Evolutionary conservation across 2,329 filamentous ascomycete genomes (phyloP), one percentile per base, ranked within the genome.

Genomic region (Fusarium verrucosum): DNA sequence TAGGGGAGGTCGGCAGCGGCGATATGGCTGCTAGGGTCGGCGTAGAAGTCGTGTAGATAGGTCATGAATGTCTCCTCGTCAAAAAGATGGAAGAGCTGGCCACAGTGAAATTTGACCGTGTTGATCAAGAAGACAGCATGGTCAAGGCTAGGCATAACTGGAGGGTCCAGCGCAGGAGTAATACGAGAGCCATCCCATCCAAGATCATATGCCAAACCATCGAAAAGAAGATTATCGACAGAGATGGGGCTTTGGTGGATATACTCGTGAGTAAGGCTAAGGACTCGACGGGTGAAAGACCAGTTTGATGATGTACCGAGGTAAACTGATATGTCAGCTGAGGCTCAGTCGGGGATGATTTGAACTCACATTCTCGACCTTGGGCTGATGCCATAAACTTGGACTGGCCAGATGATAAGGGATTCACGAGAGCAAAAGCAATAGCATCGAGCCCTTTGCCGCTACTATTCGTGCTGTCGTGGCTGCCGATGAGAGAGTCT

Each of bases 271-370:
- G 79, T 78, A 47, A 84, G 76, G 23, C 75, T 78, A n/a, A 86
- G 73, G 3, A 85, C 77, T 17, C 80, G 78, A 9, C 83, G 75
- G 23, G 79, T 79, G 45, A 85, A 86, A 0, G 83, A 82, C 84
- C 84, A 86, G 42, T 84, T 86, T 2, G 84, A 86, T 0, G 83
- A 85, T 3, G 82, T 82, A 2, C 83, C 83, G 10, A 86, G 75
- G 55, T 85, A 85, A 51, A 78, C 82, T 84, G 19, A 0, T 4
- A n/a, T 10, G 40, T 70, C 4, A 69, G 54, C 20, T 10, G 5
- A 10, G 6, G 2, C 7, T 11, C 1, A 2, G 0, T 2, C 4
- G 4, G 3, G 11, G 2, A 14, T 9, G 9, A 17, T 16, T 13
- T 3, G 7, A 5, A 14, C 80, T 65, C 65, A 82, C 81, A 82